These are phyloP conservation scores for Sorghum bicolor DNA, from an alignment of 176 grass and related monocot species.

Conservation along the genomic window Sorghum_bicolor_NCBIv3 NC_012870.2:10306001-10306500, in stretches of 20 bases:
- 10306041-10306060: too few species aligned
- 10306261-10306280: slow-evolving; percentile 87
- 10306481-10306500: slow-evolving; percentile 69
- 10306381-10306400: slow-evolving; percentile 37
- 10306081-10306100: too few species aligned
- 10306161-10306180: slow-evolving; percentile 49
- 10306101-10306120: too few species aligned
- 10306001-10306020: too few species aligned
- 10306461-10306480: slow-evolving; percentile 59
- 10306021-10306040: too few species aligned
- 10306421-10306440: background rate
- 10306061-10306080: too few species aligned
- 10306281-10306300: slow-evolving; percentile 70
- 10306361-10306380: slow-evolving; percentile 36
- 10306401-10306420: background rate
- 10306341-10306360: slow-evolving; percentile 82
- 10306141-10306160: background rate
- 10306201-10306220: slow-evolving; percentile 79
- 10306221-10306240: slow-evolving; percentile 84
- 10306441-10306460: slow-evolving; percentile 28
- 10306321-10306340: slow-evolving; percentile 54
- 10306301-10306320: slow-evolving; percentile 76
- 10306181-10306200: slow-evolving; percentile 66
- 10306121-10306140: too few species aligned
- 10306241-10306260: slow-evolving; percentile 61